Evolutionary conservation across 257 asterid genomes (phyloP).

Genomic region (Solanum dulcamara): DNA sequence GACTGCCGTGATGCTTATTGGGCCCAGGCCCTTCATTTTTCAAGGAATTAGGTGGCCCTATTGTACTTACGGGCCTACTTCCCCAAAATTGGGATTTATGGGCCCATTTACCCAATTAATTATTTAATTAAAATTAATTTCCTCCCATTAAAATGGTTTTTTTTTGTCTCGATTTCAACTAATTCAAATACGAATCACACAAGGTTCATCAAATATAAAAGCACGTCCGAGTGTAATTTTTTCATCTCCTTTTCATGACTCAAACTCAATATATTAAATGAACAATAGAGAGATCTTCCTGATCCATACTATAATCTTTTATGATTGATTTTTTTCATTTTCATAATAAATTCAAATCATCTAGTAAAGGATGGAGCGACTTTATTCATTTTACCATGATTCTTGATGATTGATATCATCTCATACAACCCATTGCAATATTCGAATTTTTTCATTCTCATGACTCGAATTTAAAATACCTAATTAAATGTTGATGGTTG

Average conservation of each 20-base stretch:
- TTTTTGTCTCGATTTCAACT: neutral
- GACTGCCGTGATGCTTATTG: neutral
- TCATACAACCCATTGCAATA: no score
- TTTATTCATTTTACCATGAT: neutral
- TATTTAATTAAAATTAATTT: neutral
- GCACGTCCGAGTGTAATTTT: no score
- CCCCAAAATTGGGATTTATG: neutral
- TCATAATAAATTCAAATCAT: neutral
- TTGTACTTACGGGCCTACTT: neutral
- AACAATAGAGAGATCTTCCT: no score
- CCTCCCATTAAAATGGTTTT: neutral
- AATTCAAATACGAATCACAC: neutral
- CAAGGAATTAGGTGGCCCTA: neutral
- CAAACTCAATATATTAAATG: neutral
- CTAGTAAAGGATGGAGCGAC: rapidly evolving
- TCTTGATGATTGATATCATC: neutral
- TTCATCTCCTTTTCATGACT: neutral
- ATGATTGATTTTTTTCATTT: neutral
- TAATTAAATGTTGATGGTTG: neutral
- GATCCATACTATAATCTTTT: neutral
- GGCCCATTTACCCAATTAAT: neutral
- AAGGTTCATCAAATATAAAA: neutral
- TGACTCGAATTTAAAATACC: rapidly evolving
- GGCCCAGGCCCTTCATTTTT: neutral
- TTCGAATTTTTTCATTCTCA: neutral